Conservation (phyloP, 1,284 basidiomycete genomes). For the Microbotryum intermedium region DNA sequence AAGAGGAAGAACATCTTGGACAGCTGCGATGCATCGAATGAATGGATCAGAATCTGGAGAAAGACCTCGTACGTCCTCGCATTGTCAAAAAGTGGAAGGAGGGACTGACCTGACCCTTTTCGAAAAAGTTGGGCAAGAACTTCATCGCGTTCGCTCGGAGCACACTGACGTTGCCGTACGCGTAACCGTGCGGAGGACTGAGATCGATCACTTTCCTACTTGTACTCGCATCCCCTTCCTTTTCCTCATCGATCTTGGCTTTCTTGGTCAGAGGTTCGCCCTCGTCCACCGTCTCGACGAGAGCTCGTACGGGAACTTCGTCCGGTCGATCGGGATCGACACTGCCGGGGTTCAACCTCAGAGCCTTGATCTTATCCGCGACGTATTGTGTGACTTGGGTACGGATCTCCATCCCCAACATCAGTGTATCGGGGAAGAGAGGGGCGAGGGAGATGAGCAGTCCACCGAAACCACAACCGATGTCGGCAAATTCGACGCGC, state of each 20-base stretch:
- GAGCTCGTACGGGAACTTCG: conserved; percentile 15
- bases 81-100: background rate
- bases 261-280: conserved; percentile 9
- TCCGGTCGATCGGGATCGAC: conserved; percentile 28
- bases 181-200: conserved; percentile 42
- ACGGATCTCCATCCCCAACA: conserved; percentile 96
- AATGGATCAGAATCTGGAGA: background rate
- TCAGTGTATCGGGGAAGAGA: conserved; percentile 80
- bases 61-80: background rate
- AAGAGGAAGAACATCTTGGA: conserved; percentile 96
- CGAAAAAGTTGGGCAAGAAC: conserved; percentile 94
- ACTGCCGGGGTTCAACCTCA: conserved; percentile 51
- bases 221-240: conserved; percentile 1
- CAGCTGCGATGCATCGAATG: conserved; percentile 42
- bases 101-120: conserved; percentile 60
- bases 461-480: conserved; percentile 97
- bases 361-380: conserved; percentile 80
- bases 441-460: conserved; percentile 84
- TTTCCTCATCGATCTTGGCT: conserved; percentile 5
- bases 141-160: conserved; percentile 86
- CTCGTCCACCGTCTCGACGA: conserved; percentile 10
- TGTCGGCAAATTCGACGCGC: conserved; percentile 86
- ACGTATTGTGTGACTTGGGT: conserved; percentile 96
- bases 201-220: conserved; percentile 22
- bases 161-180: conserved; percentile 84